Evolutionary conservation across 345 rosid species (phyloP), one percentile per base, ranked within the genome.

Genomic region (Eutrema yunnanense): DNA sequence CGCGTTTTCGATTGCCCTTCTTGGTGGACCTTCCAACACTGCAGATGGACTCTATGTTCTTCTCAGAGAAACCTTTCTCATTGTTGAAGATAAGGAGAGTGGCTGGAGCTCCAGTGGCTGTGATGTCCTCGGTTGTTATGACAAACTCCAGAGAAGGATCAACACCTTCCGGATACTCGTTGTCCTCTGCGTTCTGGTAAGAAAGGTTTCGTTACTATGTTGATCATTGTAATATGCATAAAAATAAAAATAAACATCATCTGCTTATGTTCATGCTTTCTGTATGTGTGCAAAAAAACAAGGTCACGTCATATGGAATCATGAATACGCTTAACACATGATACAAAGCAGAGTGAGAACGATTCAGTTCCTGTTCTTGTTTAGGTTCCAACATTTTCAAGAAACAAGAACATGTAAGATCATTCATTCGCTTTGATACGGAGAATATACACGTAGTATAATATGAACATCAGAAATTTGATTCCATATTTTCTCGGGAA

Each of bases 111-210:
- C 89, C 94, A 0, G 88, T 88, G 22, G 57, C 77, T 7, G 96
- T 86, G n/a, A 90, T 84, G 47, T 90, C 96, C 4, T 75, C 79
- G 46, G 90, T 83, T 8, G 96, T 90, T 9, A 90, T 64, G 2
- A 90, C 84, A 78, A 85, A 88, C 75, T 90, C 89, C 0, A 90
- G 90, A 0, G 94, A 86, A 9, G 96, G 96, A 74, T 86, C 85
- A 19, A 84, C 86, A 5, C 75, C 88, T 61, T 77, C 83, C 4
- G 52, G 69, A 22, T 90, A 90, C 75, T 85, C 94, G 12, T 90
- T 90, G 50, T 90, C 96, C 47, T 90, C 94, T 0, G 96, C 92
- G 52, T 90, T 90, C 92, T 90, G 57, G 6, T 26, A 51, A 27
- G n/a, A 13, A 51, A 51, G 9, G 8, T 32, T 47, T 32, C 14